Evolutionary conservation across 805 yeast species (phyloP), one percentile per base, ranked within the genome.

Genomic region (Suhomyces vadensis): DNA sequence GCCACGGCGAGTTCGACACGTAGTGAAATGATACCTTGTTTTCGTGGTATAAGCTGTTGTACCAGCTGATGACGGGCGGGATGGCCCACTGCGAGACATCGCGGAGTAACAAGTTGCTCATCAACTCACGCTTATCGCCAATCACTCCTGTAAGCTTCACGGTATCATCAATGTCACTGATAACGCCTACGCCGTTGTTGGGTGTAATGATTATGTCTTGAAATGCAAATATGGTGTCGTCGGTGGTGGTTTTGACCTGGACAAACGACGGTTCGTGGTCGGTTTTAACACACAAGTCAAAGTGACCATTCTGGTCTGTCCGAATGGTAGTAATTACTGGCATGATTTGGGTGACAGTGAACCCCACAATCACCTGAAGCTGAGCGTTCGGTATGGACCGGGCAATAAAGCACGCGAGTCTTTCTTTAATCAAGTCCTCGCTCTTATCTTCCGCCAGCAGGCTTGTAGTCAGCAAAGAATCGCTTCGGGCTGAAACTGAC

Each of bases 1-100:
- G 98, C 81, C 95, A 87, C 0, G 99, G 99, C 1, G 95, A 83
- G 65, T 95, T 94, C 6, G 97, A 91, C 2, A 95, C 98, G 61
- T 92, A 95, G 61, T 91, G 96, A 56, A 92, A 81, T n/a, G 81
- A 70, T 3, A 82, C 74, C 35, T 81, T 74, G 9, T 73, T 63
- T 7, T 65, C 58, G 4, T 49, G 29, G 7, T 61, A 58, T 29
- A 91, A 58, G n/a, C 68, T 65, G 6, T 71, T 69, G 57, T 79
- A 88, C 90, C 96, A 89, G 26, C 74, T 71, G 3, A 85, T 75
- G 21, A 94, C 84, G 2, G 87, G 83, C 0, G 88, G 84, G 16
- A 94, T 78, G 39, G 73, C 75, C 80, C 95, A 84, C n/a, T 76
- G 78, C 4, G 73, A 63, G 41, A 79, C 79, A 33, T 82, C 83